Conservation (phyloP, 2,329 filamentous ascomycete species). For the Phialocephala subalpina region DNA sequence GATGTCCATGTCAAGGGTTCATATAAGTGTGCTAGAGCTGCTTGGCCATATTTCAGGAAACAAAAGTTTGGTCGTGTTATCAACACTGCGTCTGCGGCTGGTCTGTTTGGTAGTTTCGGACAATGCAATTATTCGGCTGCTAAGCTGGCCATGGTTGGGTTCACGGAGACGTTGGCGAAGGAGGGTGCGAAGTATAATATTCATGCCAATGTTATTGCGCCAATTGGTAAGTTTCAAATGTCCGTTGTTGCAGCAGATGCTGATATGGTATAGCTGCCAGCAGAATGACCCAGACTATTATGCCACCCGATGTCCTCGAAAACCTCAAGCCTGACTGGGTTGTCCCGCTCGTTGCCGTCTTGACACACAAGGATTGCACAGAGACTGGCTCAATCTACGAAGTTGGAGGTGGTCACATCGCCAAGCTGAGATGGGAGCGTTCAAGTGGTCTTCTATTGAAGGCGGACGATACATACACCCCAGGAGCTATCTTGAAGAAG, state of each 20-base stretch:
- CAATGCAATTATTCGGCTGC: constrained; percentile 97
- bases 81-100: constrained; percentile 96
- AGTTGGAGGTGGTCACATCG: constrained; percentile 88
- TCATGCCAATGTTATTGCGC: constrained; percentile 91
- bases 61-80: constrained; percentile 98
- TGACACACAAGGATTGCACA: constrained; percentile 82
- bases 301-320: constrained; percentile 91
- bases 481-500: constrained; percentile 85
- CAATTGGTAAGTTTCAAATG: constrained; percentile 61
- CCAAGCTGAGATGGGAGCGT: constrained; percentile 96
- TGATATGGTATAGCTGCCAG: constrained; percentile 71
- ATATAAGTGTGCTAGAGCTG: constrained; percentile 94
- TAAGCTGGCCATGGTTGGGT: constrained; percentile 94
- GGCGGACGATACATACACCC: constrained; percentile 87
- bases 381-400: constrained; percentile 95
- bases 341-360: constrained; percentile 87
- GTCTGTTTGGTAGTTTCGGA: constrained; percentile 94
- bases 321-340: constrained; percentile 87
- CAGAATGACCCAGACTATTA: constrained; percentile 93
- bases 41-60: constrained; percentile 98
- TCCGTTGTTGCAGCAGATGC: constrained; percentile 4
- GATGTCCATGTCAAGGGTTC: constrained; percentile 91
- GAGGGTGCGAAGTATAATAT: constrained; percentile 99
- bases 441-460: constrained; percentile 88
- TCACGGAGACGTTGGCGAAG: constrained; percentile 97